Conservation (phyloP, 2,329 filamentous ascomycete species). For the Hypoxylon sp. region DNA sequence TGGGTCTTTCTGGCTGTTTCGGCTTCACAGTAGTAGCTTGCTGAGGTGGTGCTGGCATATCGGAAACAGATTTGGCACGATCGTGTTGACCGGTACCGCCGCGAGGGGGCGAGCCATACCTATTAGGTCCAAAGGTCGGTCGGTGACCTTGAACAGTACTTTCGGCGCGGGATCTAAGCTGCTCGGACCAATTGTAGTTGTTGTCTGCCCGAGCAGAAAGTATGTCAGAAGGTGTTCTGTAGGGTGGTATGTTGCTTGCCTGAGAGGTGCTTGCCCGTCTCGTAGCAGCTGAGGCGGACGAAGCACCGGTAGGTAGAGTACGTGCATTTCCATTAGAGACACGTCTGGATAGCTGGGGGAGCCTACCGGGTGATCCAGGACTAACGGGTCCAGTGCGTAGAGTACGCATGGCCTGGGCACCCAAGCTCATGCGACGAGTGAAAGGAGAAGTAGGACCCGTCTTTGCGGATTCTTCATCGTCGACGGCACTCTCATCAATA, state of each 20-base stretch:
- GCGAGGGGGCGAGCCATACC: conserved; percentile 61
- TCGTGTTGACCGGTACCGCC: conserved; percentile 66
- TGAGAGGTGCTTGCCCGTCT: conserved; percentile 60
- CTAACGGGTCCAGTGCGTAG: conserved; percentile 73
- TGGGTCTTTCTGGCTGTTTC: conserved; percentile 67
- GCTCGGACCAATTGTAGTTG: conserved; percentile 97
- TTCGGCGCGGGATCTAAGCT: conserved; percentile 91
- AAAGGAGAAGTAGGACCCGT: conserved; percentile 80
- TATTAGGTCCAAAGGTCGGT: conserved; percentile 67
- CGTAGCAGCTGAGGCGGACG: conserved; percentile 55
- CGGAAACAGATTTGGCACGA: conserved; percentile 78
- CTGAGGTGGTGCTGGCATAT: conserved; percentile 71
- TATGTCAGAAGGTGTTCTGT: conserved; percentile 76
- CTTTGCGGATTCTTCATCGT: conserved; percentile 75
- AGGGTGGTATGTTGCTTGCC: conserved; percentile 72
- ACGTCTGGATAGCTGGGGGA: conserved; percentile 55
- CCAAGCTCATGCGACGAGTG: conserved; percentile 89
- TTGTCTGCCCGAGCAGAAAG: conserved; percentile 79
- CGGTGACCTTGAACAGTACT: conserved; percentile 75
- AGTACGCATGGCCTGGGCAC: conserved; percentile 82
- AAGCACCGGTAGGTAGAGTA: conserved; percentile 56
- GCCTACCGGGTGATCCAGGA: conserved; percentile 75
- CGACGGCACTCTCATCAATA: conserved; percentile 80
- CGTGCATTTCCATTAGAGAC: conserved; percentile 50
- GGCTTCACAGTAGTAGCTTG: conserved; percentile 64